These are phyloP conservation scores for Trametes cinnabarina DNA, from an alignment of 768 basidiomycete genomes.

Conservation along the genomic window DNA sequence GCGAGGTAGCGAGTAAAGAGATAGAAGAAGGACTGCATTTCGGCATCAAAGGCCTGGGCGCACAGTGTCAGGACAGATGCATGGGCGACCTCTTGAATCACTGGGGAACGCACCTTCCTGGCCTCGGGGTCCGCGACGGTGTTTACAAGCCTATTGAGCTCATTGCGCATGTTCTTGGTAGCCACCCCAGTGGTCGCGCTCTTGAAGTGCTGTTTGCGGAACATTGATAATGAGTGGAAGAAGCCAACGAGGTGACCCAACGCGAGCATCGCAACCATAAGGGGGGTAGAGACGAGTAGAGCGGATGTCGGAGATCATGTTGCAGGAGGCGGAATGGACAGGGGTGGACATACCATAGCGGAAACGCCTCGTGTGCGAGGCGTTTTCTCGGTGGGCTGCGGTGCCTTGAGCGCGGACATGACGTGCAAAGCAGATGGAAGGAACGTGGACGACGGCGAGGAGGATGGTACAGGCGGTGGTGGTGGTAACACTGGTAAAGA, in stretches of 20 bases:
- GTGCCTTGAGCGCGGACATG: constrained; percentile 12
- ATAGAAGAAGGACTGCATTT: constrained; percentile 96
- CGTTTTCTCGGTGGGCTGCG: constrained; percentile 19
- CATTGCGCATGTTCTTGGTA: constrained; percentile 96
- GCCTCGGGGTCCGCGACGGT: constrained; percentile 76
- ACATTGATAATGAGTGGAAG: constrained; percentile 32
- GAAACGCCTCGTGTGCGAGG: constrained; percentile 31
- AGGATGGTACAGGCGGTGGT: neutral
- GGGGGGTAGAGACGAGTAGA: neutral
- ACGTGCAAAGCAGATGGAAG: neutral
- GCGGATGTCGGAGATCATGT: neutral
- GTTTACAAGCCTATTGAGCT: constrained; percentile 89
- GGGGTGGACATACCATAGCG: constrained; percentile 26
- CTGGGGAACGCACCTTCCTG: constrained; percentile 73
- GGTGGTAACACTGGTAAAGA: too few species aligned
- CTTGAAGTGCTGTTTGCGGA: constrained; percentile 71
- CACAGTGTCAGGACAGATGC: too few species aligned
- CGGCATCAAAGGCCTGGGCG: constrained; percentile 89
- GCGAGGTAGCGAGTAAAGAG: constrained; percentile 92
- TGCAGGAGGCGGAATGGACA: neutral
- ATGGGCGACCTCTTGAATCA: too few species aligned
- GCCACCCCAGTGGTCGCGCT: constrained; percentile 73
- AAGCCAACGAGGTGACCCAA: constrained; percentile 19
- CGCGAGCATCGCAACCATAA: constrained; percentile 2
- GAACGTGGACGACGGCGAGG: neutral